phyloP scores from a whole-genome alignment of 179 eudicot species.

The Dionaea muscipula region DNA sequence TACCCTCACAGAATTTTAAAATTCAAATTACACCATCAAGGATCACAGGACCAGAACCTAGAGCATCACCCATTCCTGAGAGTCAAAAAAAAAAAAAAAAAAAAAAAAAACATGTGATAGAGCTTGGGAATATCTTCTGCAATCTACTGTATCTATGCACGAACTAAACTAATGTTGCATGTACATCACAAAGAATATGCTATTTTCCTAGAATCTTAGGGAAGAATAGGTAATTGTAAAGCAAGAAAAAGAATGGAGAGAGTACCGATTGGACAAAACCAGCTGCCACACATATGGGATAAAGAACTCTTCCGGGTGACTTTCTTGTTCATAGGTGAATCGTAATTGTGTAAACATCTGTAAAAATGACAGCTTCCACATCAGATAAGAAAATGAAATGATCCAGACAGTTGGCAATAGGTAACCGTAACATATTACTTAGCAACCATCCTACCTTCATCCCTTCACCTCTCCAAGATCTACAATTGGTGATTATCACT shows the following conservation, averaged over 20 bases:
- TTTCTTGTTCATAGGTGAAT: conserved; percentile 97
- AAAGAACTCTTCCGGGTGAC: conserved; percentile 93
- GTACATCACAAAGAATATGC: neutral
- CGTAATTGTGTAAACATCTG: conserved; percentile 81
- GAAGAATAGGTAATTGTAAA: neutral
- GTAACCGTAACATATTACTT: neutral
- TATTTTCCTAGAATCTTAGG: neutral
- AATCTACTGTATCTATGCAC: no score
- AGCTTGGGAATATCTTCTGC: no score
- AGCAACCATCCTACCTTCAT: conserved; percentile 47
- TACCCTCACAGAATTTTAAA: no score
- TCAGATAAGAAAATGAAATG: conserved; percentile 3
- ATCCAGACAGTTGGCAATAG: neutral
- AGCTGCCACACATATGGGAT: conserved; percentile 97
- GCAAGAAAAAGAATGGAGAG: neutral
- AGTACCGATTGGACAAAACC: conserved; percentile 55
- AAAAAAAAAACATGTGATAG: no score
- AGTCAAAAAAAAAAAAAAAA: no score
- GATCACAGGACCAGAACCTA: no score
- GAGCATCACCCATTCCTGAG: no score
- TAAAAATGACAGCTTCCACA: neutral
- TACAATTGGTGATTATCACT: conserved; percentile 59
- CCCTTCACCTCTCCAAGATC: conserved; percentile 94
- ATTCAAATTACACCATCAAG: no score
- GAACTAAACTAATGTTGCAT: no score